These are phyloP conservation scores for Hypomyces rosellus DNA, from an alignment of 2,329 filamentous ascomycete species.

Conservation along the genomic window DNA sequence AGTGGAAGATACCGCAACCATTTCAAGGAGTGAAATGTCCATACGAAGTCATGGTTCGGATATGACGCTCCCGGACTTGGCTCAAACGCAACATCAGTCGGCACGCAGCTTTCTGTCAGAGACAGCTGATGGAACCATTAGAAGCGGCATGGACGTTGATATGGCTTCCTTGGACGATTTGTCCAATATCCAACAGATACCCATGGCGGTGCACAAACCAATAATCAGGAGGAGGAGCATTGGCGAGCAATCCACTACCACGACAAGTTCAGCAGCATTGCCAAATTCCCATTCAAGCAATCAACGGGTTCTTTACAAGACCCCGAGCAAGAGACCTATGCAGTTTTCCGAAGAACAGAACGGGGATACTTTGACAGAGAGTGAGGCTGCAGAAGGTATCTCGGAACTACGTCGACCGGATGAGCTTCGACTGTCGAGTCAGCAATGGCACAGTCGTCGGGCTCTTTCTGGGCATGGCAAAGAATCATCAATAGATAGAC, in stretches of 20 bases:
- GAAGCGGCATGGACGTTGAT: slow-evolving; percentile 22
- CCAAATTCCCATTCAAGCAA: slow-evolving; percentile 17
- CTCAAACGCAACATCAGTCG: slow-evolving; percentile 24
- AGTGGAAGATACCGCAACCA: slow-evolving; percentile 22
- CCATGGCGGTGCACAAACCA: slow-evolving; percentile 8
- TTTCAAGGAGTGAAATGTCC: slow-evolving; percentile 21
- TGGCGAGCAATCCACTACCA: slow-evolving; percentile 23
- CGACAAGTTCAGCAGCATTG: slow-evolving; percentile 29
- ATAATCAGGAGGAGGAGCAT: slow-evolving; percentile 16
- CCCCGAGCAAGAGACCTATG: slow-evolving; percentile 10
- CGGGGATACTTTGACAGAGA: slow-evolving; percentile 15
- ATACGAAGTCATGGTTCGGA: slow-evolving; percentile 20
- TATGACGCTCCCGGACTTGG: slow-evolving; percentile 23
- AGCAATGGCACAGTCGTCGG: slow-evolving; percentile 9
- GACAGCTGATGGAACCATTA: slow-evolving; percentile 20
- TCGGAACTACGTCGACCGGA: slow-evolving; percentile 20
- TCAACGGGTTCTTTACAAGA: slow-evolving; percentile 7
- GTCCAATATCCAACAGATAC: slow-evolving; percentile 16
- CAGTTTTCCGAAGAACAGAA: slow-evolving; percentile 8
- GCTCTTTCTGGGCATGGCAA: slow-evolving; percentile 20
- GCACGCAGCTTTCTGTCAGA: slow-evolving; percentile 23
- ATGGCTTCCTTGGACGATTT: slow-evolving; percentile 24
- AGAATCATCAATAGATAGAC: slow-evolving; percentile 16
- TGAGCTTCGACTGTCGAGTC: slow-evolving; percentile 18
- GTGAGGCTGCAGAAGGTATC: slow-evolving; percentile 20